Conservation (phyloP, 306 rosid genomes). For the Rosa chinensis region DNA sequence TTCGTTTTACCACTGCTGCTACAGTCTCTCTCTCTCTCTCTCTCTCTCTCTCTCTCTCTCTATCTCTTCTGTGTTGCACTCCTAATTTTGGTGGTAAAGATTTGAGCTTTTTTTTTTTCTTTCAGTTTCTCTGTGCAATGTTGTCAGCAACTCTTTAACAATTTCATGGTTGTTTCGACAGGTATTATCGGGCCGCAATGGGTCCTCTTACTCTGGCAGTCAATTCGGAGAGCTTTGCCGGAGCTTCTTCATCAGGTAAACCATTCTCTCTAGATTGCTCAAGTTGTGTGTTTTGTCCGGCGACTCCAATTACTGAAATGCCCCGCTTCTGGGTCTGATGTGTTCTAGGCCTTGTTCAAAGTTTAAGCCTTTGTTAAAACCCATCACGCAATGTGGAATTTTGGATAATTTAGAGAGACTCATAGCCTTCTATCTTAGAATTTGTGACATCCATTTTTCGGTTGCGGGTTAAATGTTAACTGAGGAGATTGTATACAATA, state of each 20-base stretch:
- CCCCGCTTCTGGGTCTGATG: background rate
- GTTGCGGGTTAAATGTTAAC: background rate
- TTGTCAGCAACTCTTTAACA: background rate
- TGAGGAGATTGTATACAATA: background rate
- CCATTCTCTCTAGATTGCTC: background rate
- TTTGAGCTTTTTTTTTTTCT: background rate
- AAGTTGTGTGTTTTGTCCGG: background rate
- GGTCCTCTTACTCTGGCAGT: slow-evolving; percentile 53
- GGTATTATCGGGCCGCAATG: slow-evolving; percentile 32
- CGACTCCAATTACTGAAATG: background rate
- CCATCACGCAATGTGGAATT: background rate
- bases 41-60: background rate
- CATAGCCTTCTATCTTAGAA: background rate
- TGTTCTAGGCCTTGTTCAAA: background rate
- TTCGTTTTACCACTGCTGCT: background rate
- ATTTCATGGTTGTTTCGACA: background rate
- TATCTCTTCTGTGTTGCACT: background rate
- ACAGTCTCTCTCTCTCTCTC: background rate
- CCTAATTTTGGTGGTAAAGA: background rate
- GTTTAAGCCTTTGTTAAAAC: background rate
- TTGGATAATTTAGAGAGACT: background rate
- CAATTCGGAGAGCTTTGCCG: slow-evolving; percentile 38
- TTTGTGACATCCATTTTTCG: background rate
- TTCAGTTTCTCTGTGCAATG: background rate
- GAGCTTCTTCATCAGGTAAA: slow-evolving; percentile 39